A percentile compares a stretch with the other conserved stretches of the same genome.
These are phyloP conservation scores for Jatropha curcas DNA, from an alignment of 345 rosid species.

Conservation along the genomic window DNA sequence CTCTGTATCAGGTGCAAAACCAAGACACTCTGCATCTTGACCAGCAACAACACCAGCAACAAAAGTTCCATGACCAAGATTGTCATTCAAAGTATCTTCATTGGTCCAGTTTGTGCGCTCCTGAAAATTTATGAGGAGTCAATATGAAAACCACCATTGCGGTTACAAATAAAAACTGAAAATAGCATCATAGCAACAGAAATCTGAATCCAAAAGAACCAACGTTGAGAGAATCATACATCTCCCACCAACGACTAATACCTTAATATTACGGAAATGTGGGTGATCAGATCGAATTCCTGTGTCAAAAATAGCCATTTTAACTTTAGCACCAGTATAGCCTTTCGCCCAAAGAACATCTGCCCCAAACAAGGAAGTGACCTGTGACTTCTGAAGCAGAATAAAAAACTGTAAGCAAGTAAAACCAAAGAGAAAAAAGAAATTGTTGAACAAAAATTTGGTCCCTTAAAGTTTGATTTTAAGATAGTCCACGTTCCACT, in stretches of 20 bases:
- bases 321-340: constrained; percentile 90
- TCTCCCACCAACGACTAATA: constrained; percentile 20
- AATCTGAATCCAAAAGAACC: neutral
- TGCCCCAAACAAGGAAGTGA: constrained; percentile 95
- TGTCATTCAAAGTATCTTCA: constrained; percentile 95
- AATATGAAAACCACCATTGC: constrained; percentile 31
- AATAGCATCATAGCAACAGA: too few species aligned
- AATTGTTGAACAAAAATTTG: too few species aligned
- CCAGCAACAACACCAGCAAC: constrained; percentile 99
- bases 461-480: neutral
- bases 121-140: constrained; percentile 46
- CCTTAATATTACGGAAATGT: constrained; percentile 96
- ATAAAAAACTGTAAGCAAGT: neutral
- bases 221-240: neutral
- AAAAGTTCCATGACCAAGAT: constrained; percentile 98
- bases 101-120: constrained; percentile 99
- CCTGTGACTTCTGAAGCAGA: constrained; percentile 69
- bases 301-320: constrained; percentile 97
- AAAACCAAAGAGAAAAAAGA: neutral
- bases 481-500: neutral
- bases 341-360: constrained; percentile 88
- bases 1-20: constrained; percentile 95
- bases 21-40: constrained; percentile 81
- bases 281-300: constrained; percentile 93
- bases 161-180: constrained; percentile 15